Percentiles rank a stretch among this genome's conserved stretches.
phyloP scores from a whole-genome alignment of 306 rosid genomes.

The Benincasa hispida region DNA sequence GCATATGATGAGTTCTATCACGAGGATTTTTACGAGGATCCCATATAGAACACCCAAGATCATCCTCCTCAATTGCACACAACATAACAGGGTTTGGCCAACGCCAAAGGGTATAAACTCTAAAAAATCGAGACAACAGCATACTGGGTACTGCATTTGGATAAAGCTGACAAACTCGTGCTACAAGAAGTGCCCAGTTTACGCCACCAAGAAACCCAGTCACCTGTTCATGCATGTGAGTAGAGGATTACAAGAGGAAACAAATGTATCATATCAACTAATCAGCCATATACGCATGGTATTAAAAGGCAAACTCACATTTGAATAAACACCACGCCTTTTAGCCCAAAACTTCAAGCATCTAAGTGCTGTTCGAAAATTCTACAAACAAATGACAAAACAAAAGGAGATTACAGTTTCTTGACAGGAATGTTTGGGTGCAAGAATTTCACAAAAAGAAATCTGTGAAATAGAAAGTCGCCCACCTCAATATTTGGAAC shows the following conservation, averaged over 20 bases:
- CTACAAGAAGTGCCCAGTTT: constrained; percentile 93
- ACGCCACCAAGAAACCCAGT: constrained; percentile 99
- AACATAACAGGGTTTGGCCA: constrained; percentile 99
- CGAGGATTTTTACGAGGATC: constrained; percentile 90
- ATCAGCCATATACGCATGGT: background rate
- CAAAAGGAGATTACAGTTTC: background rate
- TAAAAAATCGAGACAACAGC: constrained; percentile 88
- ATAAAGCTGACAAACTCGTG: constrained; percentile 93
- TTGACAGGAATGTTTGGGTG: constrained; percentile 14
- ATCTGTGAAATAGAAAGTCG: constrained; percentile 9
- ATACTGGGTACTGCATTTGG: constrained; percentile 97
- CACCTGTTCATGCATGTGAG: constrained; percentile 35
- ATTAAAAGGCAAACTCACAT: constrained; percentile 41
- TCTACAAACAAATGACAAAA: constrained; percentile 30
- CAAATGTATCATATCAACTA: background rate
- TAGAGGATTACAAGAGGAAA: background rate
- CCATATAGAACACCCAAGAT: constrained; percentile 77
- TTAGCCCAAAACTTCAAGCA: constrained; percentile 96
- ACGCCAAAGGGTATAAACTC: constrained; percentile 97
- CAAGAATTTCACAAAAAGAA: constrained; percentile 13
- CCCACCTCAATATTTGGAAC: constrained; percentile 85
- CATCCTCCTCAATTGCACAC: constrained; percentile 82
- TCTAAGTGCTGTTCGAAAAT: constrained; percentile 72
- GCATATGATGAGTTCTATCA: constrained; percentile 86
- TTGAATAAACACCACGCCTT: constrained; percentile 95